Percentiles rank a stretch among this genome's conserved stretches.
Evolutionary conservation across 2,329 filamentous ascomycete genomes (phyloP).

Genomic region (Grosmannia huntii): DNA sequence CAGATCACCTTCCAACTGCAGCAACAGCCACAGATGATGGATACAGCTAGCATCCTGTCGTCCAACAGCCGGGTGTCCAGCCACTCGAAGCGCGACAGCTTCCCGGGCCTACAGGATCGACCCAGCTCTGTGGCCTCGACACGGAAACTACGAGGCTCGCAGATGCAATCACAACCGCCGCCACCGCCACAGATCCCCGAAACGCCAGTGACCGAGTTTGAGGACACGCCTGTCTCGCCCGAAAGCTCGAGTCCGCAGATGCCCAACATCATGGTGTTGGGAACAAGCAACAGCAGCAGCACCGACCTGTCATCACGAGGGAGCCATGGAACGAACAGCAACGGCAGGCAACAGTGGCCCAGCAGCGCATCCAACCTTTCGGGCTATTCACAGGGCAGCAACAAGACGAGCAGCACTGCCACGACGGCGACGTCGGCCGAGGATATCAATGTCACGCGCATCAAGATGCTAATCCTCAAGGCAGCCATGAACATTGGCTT

Average conservation of each 20-base stretch:
- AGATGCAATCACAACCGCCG: constrained; percentile 32
- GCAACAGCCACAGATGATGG: background rate
- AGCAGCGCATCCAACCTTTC: constrained; percentile 70
- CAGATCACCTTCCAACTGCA: constrained; percentile 55
- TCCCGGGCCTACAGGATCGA: constrained; percentile 32
- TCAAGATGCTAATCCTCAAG: constrained; percentile 70
- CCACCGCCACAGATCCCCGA: constrained; percentile 51
- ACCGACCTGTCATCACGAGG: background rate
- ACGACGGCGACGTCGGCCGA: constrained; percentile 57
- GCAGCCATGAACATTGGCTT: constrained; percentile 80
- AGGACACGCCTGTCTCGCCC: constrained; percentile 74
- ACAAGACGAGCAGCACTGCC: constrained; percentile 55
- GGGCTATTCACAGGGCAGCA: constrained; percentile 60
- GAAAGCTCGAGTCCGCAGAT: constrained; percentile 63
- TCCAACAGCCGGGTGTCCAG: background rate
- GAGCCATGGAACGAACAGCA: constrained; percentile 16
- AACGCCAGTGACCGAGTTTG: constrained; percentile 89
- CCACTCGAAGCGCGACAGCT: constrained; percentile 37
- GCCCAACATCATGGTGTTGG: constrained; percentile 79
- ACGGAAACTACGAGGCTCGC: constrained; percentile 10
- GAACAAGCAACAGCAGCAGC: constrained; percentile 41
- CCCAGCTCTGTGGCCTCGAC: constrained; percentile 8
- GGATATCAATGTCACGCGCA: constrained; percentile 62
- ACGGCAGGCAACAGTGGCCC: constrained; percentile 49
- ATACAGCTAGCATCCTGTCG: background rate